phyloP scores from a whole-genome alignment of 2,329 filamentous ascomycete genomes.

The Blumeriella jaapii region DNA sequence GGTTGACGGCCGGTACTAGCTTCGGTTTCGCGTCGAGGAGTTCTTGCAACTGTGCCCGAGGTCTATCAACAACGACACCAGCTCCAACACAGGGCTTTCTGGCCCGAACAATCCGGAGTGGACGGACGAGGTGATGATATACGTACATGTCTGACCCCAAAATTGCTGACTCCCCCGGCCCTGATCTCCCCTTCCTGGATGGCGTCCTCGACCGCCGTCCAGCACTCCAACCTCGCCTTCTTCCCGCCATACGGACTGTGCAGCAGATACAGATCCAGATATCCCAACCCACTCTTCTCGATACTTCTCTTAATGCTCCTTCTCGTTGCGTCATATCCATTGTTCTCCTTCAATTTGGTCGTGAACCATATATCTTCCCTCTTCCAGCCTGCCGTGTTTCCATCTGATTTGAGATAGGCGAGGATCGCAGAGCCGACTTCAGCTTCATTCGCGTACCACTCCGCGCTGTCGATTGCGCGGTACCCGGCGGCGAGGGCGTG shows the following conservation, averaged over 20 bases:
- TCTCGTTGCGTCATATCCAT: constrained; percentile 55
- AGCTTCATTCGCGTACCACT: constrained; percentile 56
- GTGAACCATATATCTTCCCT: constrained; percentile 70
- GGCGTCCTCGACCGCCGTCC: constrained; percentile 67
- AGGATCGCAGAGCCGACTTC: constrained; percentile 56
- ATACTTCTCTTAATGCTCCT: constrained; percentile 55
- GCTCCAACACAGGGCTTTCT: background rate
- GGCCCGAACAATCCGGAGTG: background rate
- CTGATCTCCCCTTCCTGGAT: constrained; percentile 58
- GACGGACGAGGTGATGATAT: background rate
- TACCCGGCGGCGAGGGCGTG: constrained; percentile 35
- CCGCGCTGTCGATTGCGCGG: constrained; percentile 40
- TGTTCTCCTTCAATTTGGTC: constrained; percentile 56
- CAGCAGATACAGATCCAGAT: constrained; percentile 69
- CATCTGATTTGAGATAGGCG: constrained; percentile 34
- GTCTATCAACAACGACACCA: background rate
- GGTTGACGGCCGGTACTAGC: constrained; percentile 60
- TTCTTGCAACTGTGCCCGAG: constrained; percentile 19
- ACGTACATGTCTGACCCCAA: constrained; percentile 59
- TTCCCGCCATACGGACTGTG: constrained; percentile 71
- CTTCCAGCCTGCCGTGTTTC: constrained; percentile 39
- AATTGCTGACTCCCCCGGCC: constrained; percentile 69
- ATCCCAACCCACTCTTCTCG: constrained; percentile 53
- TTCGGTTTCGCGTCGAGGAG: constrained; percentile 31
- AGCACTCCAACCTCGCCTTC: constrained; percentile 56